Evolutionary conservation across 805 yeast species (phyloP).

Genomic region (Pichia nakasei): DNA sequence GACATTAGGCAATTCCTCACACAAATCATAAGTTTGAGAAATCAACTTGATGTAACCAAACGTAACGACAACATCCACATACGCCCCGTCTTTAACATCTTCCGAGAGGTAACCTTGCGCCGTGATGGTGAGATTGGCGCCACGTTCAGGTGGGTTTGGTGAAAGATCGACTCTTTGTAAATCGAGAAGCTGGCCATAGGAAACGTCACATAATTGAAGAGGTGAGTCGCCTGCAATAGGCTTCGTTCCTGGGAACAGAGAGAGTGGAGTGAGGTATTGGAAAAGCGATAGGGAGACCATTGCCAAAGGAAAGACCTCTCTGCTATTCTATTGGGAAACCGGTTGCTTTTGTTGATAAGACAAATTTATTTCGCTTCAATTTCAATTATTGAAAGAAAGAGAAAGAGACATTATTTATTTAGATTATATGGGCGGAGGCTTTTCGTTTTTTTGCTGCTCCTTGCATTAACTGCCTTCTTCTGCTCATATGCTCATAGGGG

Average conservation of each 20-base stretch:
- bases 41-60: constrained; percentile 86
- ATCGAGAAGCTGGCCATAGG: constrained; percentile 52
- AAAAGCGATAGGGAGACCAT: constrained; percentile 2
- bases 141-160: constrained; percentile 89
- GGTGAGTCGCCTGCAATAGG: constrained; percentile 94
- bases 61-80: constrained; percentile 87
- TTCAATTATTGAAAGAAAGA: too few relatives aligned
- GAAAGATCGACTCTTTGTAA: constrained; percentile 49
- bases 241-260: constrained; percentile 28
- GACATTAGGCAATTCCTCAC: constrained; percentile 78
- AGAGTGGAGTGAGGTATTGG: background rate
- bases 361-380: too few relatives aligned
- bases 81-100: constrained; percentile 73
- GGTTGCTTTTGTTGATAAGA: too few relatives aligned
- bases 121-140: constrained; percentile 68
- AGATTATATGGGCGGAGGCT: too few relatives aligned
- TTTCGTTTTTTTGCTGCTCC: too few relatives aligned
- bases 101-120: constrained; percentile 60
- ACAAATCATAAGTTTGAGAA: constrained; percentile 85
- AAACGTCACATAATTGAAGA: constrained; percentile 62
- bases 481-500: too few relatives aligned
- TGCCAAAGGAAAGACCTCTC: too few relatives aligned
- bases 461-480: too few relatives aligned
- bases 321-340: too few relatives aligned
- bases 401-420: too few relatives aligned